Base-by-base conservation (phyloP, 768 basidiomycete species). In the Pulveroboletus frians region DNA sequence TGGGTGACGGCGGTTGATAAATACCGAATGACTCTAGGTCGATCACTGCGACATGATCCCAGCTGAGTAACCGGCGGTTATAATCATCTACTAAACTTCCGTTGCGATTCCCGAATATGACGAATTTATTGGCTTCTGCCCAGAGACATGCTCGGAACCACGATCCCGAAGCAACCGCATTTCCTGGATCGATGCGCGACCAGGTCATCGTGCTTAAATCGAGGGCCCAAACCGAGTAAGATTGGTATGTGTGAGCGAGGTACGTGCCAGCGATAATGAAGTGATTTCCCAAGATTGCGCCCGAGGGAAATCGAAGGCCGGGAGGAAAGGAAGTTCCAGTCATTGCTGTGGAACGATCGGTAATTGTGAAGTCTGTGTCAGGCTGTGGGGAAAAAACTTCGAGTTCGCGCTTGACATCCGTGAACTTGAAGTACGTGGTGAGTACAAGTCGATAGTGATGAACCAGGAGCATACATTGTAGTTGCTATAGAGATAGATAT, bases 211-310 rank as follows among this genome's bases (percentile, higher is more conserved):
- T 77, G 42, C 78, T 68, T 21, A 98, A 76, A 65, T 99, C 88
- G 39, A 99, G 81, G 1, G 90, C 88, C 94, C 94, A 99, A 50
- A 98, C 88, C 9, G 92, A 93, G 68, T 93, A 99, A 23, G 90
- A 91, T 61, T 95, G 93, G 58, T 89, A 90, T 36, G 87, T 85
- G 61, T 93, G 89, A 1, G 94, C 92, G 50, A 99, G 85, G 63
- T 96, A 96, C 17, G 92, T 95, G 27, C 95, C 95, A 9, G 92
- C 92, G 45, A 98, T 85, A 67, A 99, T 87, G 64, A 99, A 80
- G 66, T 92, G 84, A 29, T 83, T 83, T 27, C 94, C 96, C 7
- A 96, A 73, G 52, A 97, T 84, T 29, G 92, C 91, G 17, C 94
- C 95, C 0, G 92, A 89, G 6, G 95, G 95, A 72, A 99, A 99